phyloP scores from a whole-genome alignment of 208 protist species.

The Crithidia brevicula region DNA sequence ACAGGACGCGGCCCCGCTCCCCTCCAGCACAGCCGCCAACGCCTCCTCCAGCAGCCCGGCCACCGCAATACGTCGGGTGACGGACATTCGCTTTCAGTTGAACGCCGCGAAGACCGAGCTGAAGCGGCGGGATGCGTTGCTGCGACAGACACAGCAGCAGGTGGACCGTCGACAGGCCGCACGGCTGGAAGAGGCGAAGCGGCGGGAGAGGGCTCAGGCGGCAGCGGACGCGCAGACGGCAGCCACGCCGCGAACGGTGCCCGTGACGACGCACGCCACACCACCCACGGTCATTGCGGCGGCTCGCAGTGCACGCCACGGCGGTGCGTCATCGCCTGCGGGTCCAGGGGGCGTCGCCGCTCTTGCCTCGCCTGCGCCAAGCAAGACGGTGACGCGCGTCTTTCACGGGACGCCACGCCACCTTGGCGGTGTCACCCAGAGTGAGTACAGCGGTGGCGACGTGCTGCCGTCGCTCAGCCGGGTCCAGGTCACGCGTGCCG shows the following conservation, averaged over 20 bases:
- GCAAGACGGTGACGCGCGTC: slow-evolving; percentile 18
- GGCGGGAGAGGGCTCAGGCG: slow-evolving; percentile 14
- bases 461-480: slow-evolving; percentile 67
- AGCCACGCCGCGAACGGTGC: slow-evolving; percentile 5
- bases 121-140: slow-evolving; percentile 34
- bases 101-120: slow-evolving; percentile 47
- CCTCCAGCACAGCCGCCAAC: background rate
- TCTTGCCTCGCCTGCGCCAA: too few species aligned
- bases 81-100: slow-evolving; percentile 42
- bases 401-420: slow-evolving; percentile 19
- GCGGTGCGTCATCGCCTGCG: too few species aligned
- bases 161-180: slow-evolving; percentile 43
- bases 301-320: too few species aligned
- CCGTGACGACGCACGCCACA: too few species aligned
- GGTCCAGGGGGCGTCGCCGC: too few species aligned
- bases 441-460: slow-evolving; percentile 62
- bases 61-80: slow-evolving; percentile 6
- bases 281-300: too few species aligned
- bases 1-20: slow-evolving; percentile 11
- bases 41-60: background rate
- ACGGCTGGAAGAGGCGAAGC: slow-evolving; percentile 37
- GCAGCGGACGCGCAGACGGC: slow-evolving; percentile 1
- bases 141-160: slow-evolving; percentile 45
- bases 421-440: slow-evolving; percentile 38
- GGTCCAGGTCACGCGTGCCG: slow-evolving; percentile 63